Base-by-base conservation (phyloP, 2,329 filamentous ascomycete species). In the Xylaria sp. region DNA sequence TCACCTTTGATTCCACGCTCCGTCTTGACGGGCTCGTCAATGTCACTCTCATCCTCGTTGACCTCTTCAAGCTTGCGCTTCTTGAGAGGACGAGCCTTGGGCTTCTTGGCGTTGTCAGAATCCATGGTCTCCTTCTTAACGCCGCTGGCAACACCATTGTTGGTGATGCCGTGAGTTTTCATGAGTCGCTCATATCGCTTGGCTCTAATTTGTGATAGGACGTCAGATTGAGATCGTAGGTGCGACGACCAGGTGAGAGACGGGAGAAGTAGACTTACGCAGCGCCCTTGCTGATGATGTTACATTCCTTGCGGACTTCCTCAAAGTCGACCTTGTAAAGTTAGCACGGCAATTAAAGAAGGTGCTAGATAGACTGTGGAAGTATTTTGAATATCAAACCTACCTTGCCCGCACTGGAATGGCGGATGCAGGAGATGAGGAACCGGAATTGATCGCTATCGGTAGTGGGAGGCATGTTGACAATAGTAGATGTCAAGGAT, bases 161-260 rank as follows among this genome's bases (percentile, higher is more conserved):
- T 57, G 10, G 71, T 57, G 61, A 89, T 85, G 29, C 82, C 83
- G 69, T 89, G 81, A 9, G 84, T 79, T 75, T 89, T 89, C 79
- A 90, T 81, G 74, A 92, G 83, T 36, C 89, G 86, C 77, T 90
- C 87, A 73, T 90, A 92, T 71, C 89, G 82, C 78, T 92, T 92
- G 69, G 88, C 86, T 1, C 90, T 92, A 73, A 67, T 54, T 51
- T 44, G 13, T 49, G 58, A 29, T 17, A 36, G 27, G 47, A 44
- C n/a, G 58, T 63, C 1, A 55, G 57, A 4, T 45, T 20, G 39
- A 42, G 42, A 63, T 39, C 54, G 9, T 13, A 20, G 1, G 9
- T 39, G 64, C n/a, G 5, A 55, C 17, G 27, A 7, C 33, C 4
- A 20, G 6, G 36, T 36, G 11, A 22, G 39, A 36, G 38, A 38